A percentile compares a stretch with the other conserved stretches of the same genome.
phyloP scores from a whole-genome alignment of 2,329 filamentous ascomycete species.

The Ophiosphaerella korrae region DNA sequence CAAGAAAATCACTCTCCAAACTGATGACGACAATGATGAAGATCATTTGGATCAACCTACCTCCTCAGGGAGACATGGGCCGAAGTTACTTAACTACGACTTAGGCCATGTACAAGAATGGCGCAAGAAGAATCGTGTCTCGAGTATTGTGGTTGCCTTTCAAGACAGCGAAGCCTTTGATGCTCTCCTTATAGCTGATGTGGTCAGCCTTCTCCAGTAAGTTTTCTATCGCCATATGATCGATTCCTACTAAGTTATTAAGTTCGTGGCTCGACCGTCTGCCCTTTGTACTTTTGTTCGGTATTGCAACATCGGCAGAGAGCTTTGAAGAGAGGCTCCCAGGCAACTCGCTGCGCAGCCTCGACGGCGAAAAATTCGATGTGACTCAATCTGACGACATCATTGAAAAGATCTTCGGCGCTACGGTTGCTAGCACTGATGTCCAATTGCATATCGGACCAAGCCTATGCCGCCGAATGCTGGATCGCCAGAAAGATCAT shows the following conservation, averaged over 20 bases:
- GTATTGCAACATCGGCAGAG: slow-evolving; percentile 80
- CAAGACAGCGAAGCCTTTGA: slow-evolving; percentile 86
- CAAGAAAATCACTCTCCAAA: slow-evolving; percentile 63
- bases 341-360: slow-evolving; percentile 68
- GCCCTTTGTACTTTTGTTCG: slow-evolving; percentile 77
- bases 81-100: slow-evolving; percentile 77
- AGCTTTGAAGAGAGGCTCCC: slow-evolving; percentile 76
- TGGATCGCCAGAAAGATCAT: slow-evolving; percentile 77
- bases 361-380: slow-evolving; percentile 76
- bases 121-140: slow-evolving; percentile 58
- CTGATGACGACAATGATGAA: slow-evolving; percentile 64
- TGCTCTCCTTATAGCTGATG: slow-evolving; percentile 70
- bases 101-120: slow-evolving; percentile 71
- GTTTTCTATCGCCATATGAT: slow-evolving; percentile 23
- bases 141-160: slow-evolving; percentile 72
- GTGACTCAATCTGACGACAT: slow-evolving; percentile 74
- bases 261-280: slow-evolving; percentile 75
- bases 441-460: slow-evolving; percentile 68
- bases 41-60: slow-evolving; percentile 26
- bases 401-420: slow-evolving; percentile 73
- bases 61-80: slow-evolving; percentile 54
- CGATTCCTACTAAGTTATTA: slow-evolving; percentile 25
- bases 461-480: slow-evolving; percentile 63
- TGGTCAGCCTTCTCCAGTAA: slow-evolving; percentile 71
- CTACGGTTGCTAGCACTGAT: slow-evolving; percentile 64